phyloP scores from a whole-genome alignment of 2,329 filamentous ascomycete species.

The Plenodomus biglobosus region DNA sequence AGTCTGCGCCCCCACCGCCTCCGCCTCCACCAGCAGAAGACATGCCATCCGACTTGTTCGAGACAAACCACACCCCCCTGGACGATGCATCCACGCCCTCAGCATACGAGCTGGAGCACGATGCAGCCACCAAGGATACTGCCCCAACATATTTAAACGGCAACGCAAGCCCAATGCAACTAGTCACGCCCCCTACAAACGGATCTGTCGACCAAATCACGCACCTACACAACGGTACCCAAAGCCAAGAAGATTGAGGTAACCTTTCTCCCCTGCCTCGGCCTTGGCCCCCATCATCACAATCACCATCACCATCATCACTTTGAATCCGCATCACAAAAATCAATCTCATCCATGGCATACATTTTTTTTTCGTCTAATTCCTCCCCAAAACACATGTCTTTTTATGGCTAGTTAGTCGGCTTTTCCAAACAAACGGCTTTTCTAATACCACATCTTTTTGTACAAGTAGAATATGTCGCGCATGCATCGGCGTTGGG shows the following conservation, averaged over 20 bases:
- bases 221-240: not conserved
- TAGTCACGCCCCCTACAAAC: constrained; percentile 49
- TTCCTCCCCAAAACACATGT: too few relatives aligned
- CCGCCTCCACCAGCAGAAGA: constrained; percentile 43
- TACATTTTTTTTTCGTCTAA: too few relatives aligned
- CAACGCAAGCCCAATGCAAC: constrained; percentile 44
- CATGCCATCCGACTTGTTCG: constrained; percentile 27
- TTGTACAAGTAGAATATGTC: too few relatives aligned
- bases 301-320: too few relatives aligned
- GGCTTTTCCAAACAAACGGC: too few relatives aligned
- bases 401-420: too few relatives aligned
- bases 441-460: too few relatives aligned
- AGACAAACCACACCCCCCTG: constrained; percentile 24
- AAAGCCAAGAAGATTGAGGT: too few relatives aligned
- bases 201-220: constrained; percentile 24
- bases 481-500: too few relatives aligned
- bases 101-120: constrained; percentile 18
- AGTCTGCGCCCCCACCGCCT: constrained; percentile 47
- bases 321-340: too few relatives aligned
- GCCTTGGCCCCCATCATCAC: too few relatives aligned
- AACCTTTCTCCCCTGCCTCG: not conserved
- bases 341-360: too few relatives aligned
- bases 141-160: constrained; percentile 8
- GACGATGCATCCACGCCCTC: constrained; percentile 23
- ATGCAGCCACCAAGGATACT: constrained; percentile 9